A percentile compares a stretch with the other conserved stretches of the same genome.
These are phyloP conservation scores for Tylopilus rubrobrunneus DNA, from an alignment of 768 basidiomycete genomes.

Conservation along the genomic window DNA sequence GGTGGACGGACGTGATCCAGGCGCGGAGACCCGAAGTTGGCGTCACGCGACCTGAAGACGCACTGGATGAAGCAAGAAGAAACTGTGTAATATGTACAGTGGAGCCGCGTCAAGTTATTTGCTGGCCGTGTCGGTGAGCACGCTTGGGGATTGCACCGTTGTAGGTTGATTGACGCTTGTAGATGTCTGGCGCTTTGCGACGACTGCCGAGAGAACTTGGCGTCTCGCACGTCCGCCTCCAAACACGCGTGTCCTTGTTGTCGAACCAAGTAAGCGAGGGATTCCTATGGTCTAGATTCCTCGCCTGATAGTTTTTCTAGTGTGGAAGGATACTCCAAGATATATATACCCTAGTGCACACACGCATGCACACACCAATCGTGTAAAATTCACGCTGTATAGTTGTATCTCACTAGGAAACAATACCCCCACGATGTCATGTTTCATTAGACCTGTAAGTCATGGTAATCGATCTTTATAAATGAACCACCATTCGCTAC, in stretches of 20 bases:
- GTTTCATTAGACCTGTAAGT: constrained; percentile 5
- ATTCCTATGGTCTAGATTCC: background rate
- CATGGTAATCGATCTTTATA: constrained; percentile 4
- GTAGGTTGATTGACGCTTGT: background rate
- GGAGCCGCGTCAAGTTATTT: constrained; percentile 69
- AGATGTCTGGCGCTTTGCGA: constrained; percentile 53
- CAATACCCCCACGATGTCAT: constrained; percentile 11
- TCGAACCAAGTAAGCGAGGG: constrained; percentile 38
- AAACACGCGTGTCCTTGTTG: constrained; percentile 53
- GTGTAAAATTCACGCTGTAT: constrained; percentile 1
- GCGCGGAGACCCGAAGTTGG: constrained; percentile 20
- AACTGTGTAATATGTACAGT: constrained; percentile 70
- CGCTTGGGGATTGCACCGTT: background rate
- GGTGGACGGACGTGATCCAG: constrained; percentile 29
- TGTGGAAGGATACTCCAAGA: constrained; percentile 35
- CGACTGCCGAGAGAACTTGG: constrained; percentile 51
- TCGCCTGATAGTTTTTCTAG: constrained; percentile 14
- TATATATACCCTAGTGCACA: constrained; percentile 28
- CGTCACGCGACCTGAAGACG: constrained; percentile 24
- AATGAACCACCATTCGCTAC: background rate
- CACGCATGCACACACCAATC: background rate
- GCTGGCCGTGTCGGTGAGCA: constrained; percentile 79
- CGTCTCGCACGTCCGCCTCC: constrained; percentile 44
- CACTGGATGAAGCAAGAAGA: constrained; percentile 25
- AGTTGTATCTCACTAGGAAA: constrained; percentile 5